These are phyloP conservation scores for Lentinula detonsa DNA, from an alignment of 768 basidiomycete species.

Conservation along the genomic window DNA sequence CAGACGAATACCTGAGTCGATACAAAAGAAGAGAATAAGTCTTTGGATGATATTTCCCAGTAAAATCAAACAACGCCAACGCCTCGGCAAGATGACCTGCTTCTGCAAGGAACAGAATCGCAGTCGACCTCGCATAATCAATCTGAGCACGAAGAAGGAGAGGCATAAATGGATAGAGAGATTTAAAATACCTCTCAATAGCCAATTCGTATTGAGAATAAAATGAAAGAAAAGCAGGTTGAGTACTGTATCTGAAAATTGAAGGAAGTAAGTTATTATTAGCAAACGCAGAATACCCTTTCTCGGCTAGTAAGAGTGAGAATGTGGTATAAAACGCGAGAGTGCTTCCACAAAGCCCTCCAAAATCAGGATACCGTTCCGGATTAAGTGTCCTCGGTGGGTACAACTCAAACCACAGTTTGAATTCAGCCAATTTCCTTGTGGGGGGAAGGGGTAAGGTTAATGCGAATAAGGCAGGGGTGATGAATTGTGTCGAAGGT, in stretches of 20 bases:
- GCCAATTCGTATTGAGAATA: constrained; percentile 32
- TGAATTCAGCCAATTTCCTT: background rate
- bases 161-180: no score
- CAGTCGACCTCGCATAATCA: constrained; percentile 18
- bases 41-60: constrained; percentile 8
- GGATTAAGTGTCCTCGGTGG: no score
- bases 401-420: no score
- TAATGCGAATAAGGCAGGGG: constrained; percentile 21
- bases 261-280: constrained; percentile 22
- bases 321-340: constrained; percentile 25
- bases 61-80: constrained; percentile 31
- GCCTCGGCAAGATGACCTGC: constrained; percentile 34
- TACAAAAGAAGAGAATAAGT: constrained; percentile 26
- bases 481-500: constrained; percentile 19
- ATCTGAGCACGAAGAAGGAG: background rate
- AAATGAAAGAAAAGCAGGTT: constrained; percentile 28
- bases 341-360: no score
- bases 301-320: constrained; percentile 27
- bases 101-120: constrained; percentile 34
- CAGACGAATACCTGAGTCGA: constrained; percentile 9
- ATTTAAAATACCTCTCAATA: no score
- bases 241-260: constrained; percentile 37
- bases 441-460: constrained; percentile 6
- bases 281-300: constrained; percentile 28
- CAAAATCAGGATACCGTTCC: no score